Evolutionary conservation across 148 eudicot species (phyloP).

Genomic region (Camellia sinensis): DNA sequence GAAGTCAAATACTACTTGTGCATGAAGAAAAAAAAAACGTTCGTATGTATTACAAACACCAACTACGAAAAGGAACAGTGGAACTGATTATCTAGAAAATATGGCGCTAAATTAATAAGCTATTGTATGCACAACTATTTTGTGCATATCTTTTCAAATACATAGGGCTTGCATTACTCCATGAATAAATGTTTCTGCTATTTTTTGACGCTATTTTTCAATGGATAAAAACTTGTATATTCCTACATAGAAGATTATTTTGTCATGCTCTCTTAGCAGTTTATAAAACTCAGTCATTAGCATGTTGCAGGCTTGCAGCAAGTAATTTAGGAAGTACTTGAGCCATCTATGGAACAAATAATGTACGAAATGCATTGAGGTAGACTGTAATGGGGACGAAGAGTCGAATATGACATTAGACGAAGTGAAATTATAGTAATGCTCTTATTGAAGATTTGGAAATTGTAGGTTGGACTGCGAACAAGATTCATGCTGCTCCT

Average conservation of each 20-base stretch:
- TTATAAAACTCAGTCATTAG: neutral
- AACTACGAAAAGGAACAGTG: conserved; percentile 6
- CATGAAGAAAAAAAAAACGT: neutral
- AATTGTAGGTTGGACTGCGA: neutral
- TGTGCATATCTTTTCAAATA: neutral
- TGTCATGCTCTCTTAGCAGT: neutral
- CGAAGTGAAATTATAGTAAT: neutral
- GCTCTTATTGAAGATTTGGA: conserved; percentile 6
- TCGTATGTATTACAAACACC: neutral
- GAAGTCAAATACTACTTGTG: neutral
- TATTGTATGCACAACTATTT: neutral
- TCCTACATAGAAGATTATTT: neutral
- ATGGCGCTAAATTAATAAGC: neutral
- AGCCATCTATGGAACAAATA: neutral
- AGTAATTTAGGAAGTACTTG: neutral
- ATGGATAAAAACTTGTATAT: neutral
- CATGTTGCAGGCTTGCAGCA: neutral
- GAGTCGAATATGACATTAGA: too few relatives aligned
- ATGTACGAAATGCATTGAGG: too few relatives aligned
- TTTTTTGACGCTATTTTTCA: neutral
- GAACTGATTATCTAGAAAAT: neutral
- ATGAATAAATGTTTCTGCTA: conserved; percentile 1
- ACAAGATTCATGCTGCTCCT: neutral
- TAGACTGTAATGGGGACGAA: too few relatives aligned
- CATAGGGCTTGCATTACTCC: neutral